phyloP scores from a whole-genome alignment of 805 yeast species.

The Candida silvicultrix region DNA sequence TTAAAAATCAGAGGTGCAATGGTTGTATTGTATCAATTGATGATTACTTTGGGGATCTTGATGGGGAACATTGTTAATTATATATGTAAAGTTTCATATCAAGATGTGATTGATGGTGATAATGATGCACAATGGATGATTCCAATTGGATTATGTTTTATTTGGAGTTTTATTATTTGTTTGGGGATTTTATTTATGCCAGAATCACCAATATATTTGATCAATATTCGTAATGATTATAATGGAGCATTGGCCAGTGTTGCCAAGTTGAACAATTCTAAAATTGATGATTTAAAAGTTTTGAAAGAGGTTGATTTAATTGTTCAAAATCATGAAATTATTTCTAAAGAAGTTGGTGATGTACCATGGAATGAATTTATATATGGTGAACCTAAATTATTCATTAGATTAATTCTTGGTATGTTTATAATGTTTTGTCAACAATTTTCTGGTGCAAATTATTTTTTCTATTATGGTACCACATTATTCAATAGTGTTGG shows the following conservation, averaged over 20 bases:
- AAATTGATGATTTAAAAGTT: slow-evolving; percentile 39
- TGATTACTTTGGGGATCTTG: slow-evolving; percentile 66
- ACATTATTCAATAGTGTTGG: slow-evolving; percentile 57
- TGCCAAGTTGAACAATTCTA: slow-evolving; percentile 44
- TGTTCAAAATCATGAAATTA: slow-evolving; percentile 36
- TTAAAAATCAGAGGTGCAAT: slow-evolving; percentile 65
- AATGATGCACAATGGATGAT: slow-evolving; percentile 61
- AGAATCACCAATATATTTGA: slow-evolving; percentile 61
- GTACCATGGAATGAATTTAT: slow-evolving; percentile 54
- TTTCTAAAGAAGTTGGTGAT: slow-evolving; percentile 41
- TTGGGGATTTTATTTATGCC: slow-evolving; percentile 56
- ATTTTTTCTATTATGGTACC: slow-evolving; percentile 62
- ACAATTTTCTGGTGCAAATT: slow-evolving; percentile 59
- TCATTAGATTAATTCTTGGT: slow-evolving; percentile 50
- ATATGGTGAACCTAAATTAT: slow-evolving; percentile 52
- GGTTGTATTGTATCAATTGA: slow-evolving; percentile 64
- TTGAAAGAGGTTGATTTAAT: slow-evolving; percentile 44
- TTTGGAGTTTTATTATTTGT: slow-evolving; percentile 28
- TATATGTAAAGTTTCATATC: slow-evolving; percentile 38
- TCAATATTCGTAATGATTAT: slow-evolving; percentile 34
- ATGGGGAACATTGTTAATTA: slow-evolving; percentile 63
- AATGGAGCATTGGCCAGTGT: slow-evolving; percentile 51
- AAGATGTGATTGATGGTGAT: slow-evolving; percentile 23
- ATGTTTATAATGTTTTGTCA: slow-evolving; percentile 53
- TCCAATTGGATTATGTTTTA: slow-evolving; percentile 47